Base-by-base conservation (phyloP, 108 stramenopile species). In the Cafeteria roenbergensis region DNA sequence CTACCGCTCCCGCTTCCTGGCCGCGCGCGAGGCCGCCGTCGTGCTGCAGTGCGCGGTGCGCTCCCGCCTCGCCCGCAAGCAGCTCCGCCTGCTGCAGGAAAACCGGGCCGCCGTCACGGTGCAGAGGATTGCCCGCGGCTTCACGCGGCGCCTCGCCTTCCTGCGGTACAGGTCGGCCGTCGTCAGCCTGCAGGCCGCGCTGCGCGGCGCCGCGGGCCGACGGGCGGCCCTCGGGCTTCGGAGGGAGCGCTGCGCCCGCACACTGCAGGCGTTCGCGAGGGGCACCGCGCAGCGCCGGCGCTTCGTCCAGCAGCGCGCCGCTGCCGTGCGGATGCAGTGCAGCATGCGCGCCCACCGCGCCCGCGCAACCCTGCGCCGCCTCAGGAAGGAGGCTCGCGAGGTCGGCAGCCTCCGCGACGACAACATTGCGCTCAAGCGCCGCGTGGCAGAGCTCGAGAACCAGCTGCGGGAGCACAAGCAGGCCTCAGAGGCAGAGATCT, bases 81-180 rank as follows among this genome's bases (percentile, higher is more conserved):
- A 28, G 29, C 42, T 34, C 22, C 32, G 31, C 29, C 34, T 65
- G 64, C 73, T 92, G 22, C 88, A 88, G 61, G 73, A 85, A 61
- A 84, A 77, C n/a, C 50, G 73, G 52, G 88, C 89, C 54, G 84
- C 86, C n/a, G 51, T 71, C 54, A 72, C 86, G n/a, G 83, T 90
- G 65, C 88, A 88, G 28, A 88, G 85, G 42, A 69, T 71, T 60
- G 84, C 82, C 57, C 83, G 89, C 9, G 87, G 87, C 86, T 80
- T 77, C 58, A 75, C 86, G 58, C 66, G 32, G 30, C 74, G 83
- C 51, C 70, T 83, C 27, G 68, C 69, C 37, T 86, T 76, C 75
- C 68, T 65, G 62, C 73, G 81, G 29, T 67, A 73, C 27, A 71
- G 73, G 50, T 58, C 67, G 62, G 87, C 87, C 25, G 79, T 84